Evolutionary conservation across 2,329 filamentous ascomycete genomes (phyloP).

Genomic region (Exophiala calicioides): DNA sequence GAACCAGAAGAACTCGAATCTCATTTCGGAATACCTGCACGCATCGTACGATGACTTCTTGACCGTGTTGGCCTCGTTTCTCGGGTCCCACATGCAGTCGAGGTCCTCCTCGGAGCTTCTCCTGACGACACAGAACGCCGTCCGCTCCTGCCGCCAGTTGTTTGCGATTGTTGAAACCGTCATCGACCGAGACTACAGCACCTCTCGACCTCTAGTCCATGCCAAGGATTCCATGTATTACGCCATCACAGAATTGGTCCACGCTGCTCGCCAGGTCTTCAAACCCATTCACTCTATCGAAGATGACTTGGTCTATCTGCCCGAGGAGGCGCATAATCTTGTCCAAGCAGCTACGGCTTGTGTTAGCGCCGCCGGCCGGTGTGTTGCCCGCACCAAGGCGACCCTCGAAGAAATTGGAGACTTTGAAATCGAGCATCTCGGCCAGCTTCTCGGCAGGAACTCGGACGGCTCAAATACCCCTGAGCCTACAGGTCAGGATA

Average conservation of each 20-base stretch:
- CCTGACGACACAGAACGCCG: constrained; percentile 78
- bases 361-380: constrained; percentile 87
- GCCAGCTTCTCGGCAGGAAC: constrained; percentile 14
- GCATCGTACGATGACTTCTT: constrained; percentile 83
- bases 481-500: constrained; percentile 43
- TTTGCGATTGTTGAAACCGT: constrained; percentile 79
- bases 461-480: constrained; percentile 45
- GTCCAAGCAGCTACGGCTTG: constrained; percentile 80
- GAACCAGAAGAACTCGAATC: constrained; percentile 64
- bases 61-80: constrained; percentile 88
- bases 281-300: constrained; percentile 66
- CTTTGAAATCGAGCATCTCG: constrained; percentile 60
- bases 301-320: constrained; percentile 75
- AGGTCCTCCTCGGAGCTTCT: constrained; percentile 82
- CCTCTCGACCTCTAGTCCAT: constrained; percentile 65
- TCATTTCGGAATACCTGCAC: constrained; percentile 81
- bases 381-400: constrained; percentile 80
- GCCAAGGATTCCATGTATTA: constrained; percentile 76
- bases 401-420: constrained; percentile 88
- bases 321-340: constrained; percentile 73
- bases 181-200: constrained; percentile 72
- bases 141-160: constrained; percentile 76
- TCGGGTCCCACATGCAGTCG: constrained; percentile 91
- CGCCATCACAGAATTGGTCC: constrained; percentile 76
- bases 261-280: constrained; percentile 78